Conservation (phyloP, 2,329 filamentous ascomycete species). For the Fusarium newnesense region DNA sequence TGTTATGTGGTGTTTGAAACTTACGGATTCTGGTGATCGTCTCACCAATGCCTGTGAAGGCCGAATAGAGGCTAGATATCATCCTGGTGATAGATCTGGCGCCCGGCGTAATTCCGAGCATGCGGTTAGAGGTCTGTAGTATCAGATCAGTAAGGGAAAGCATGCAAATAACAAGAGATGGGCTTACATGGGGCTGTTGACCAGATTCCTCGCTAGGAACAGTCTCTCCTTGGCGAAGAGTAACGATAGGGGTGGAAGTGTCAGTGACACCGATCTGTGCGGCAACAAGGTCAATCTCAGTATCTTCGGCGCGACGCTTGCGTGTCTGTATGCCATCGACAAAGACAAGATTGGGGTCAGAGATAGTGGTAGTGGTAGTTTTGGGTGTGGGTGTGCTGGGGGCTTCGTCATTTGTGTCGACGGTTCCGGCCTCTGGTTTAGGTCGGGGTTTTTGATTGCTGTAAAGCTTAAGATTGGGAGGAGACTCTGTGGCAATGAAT, state of each 20-base stretch:
- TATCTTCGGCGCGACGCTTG: slow-evolving; percentile 46
- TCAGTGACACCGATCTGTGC: slow-evolving; percentile 32
- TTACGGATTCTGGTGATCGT: slow-evolving; percentile 41
- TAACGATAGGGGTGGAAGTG: slow-evolving; percentile 21
- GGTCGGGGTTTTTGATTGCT: background rate
- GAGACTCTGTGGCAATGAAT: slow-evolving; percentile 19
- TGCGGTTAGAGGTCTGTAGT: slow-evolving; percentile 29
- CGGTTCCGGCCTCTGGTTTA: background rate
- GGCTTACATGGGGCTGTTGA: slow-evolving; percentile 28
- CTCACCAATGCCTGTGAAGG: slow-evolving; percentile 43
- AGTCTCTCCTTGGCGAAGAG: slow-evolving; percentile 30
- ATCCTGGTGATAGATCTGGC: slow-evolving; percentile 44
- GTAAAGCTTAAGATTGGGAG: background rate
- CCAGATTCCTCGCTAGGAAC: slow-evolving; percentile 10
- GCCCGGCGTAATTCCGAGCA: slow-evolving; percentile 35
- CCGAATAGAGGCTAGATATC: slow-evolving; percentile 43
- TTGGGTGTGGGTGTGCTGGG: background rate
- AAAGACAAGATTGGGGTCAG: slow-evolving; percentile 16
- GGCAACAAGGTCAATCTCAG: slow-evolving; percentile 47
- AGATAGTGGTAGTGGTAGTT: background rate
- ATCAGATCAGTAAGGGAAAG: background rate
- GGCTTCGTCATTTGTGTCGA: background rate
- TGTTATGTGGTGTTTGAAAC: background rate
- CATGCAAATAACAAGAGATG: background rate
- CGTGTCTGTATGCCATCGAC: slow-evolving; percentile 46